Base-by-base conservation (phyloP, 2,329 filamentous ascomycete genomes). In the Eurotiales sp. region DNA sequence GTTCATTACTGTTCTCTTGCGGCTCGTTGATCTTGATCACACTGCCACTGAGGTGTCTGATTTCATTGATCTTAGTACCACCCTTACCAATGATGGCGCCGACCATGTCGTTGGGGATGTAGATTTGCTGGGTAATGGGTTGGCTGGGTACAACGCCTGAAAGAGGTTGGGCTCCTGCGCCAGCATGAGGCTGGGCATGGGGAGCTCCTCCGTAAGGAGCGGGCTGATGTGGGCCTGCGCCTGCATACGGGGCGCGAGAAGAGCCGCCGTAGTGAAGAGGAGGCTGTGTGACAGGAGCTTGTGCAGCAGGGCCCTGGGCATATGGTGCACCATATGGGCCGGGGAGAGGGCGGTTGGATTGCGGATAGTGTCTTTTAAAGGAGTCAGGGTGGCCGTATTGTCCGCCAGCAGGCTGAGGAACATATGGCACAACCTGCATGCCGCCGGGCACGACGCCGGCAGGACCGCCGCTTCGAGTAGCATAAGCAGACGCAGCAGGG, bases 11-110 rank as follows among this genome's bases (percentile, higher is more conserved):
- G 74, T 95, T 97, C 72, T 97, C 93, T 70, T 96, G 93, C 1
- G 93, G 93, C 70, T 99, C 93, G 69, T 99, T 97, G 79, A 99
- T 99, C 79, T 99, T 99, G 72, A 99, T 97, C 42, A 99, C 91
- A 74, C 92, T 97, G 61, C 92, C 93, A 70, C 88, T 95, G 62
- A 99, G 84, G 70, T 96, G 90, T 61, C 93, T 85, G 59, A 99
- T 99, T 74, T 99, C 93, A 68, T 99, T 99, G 79, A 99, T 99
- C 82, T 99, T 99, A 51, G 90, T 88, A 58, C 93, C 93, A 56
- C 93, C 93, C 76, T 99, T 99, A 65, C 93, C 93, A 62, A 99
- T 99, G 64, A 99, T 99, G 51, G 93, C 93, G 57, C 93, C 93
- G 49, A 99, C 93, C 93, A 99, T 97, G 66, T 99, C 93, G 68